Percentiles rank a stretch among this genome's conserved stretches.
Conservation (phyloP, 495 filamentous ascomycete genomes). For the Aspergillus funiculosus region DNA sequence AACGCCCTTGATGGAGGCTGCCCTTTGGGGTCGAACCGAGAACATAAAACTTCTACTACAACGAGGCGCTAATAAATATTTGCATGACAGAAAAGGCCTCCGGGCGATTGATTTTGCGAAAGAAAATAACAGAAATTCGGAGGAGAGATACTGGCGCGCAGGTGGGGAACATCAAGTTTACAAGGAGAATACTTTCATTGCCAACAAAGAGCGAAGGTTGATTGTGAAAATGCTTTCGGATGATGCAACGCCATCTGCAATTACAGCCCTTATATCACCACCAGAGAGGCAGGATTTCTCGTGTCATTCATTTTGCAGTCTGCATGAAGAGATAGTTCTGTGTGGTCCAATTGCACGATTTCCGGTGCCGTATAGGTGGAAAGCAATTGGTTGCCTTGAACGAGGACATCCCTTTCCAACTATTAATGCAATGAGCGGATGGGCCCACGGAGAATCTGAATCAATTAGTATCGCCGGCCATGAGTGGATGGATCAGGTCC, state of each 20-base stretch:
- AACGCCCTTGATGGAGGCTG: constrained; percentile 16
- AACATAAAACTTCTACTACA: constrained; percentile 13
- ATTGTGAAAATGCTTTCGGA: constrained; percentile 13
- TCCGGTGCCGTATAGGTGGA: constrained; percentile 1
- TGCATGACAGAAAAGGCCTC: constrained; percentile 11
- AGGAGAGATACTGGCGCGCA: constrained; percentile 12
- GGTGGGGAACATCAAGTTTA: constrained; percentile 4
- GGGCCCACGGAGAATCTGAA: not conserved
- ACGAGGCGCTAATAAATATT: constrained; percentile 2
- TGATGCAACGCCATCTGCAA: constrained; percentile 10
- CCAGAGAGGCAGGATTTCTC: not conserved
- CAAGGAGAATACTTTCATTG: constrained; percentile 10
- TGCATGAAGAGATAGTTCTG: constrained; percentile 5
- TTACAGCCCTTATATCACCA: constrained; percentile 6
- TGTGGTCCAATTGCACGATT: constrained; percentile 11
- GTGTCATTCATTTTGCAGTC: constrained; percentile 7
- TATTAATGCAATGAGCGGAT: constrained; percentile 11
- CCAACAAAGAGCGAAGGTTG: constrained; percentile 9
- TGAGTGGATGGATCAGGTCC: constrained; percentile 13
- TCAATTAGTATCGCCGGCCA: constrained; percentile 9
- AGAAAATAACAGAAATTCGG: constrained; percentile 2
- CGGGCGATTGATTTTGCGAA: constrained; percentile 12
- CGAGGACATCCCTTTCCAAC: constrained; percentile 5
- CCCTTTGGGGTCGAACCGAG: constrained; percentile 8
- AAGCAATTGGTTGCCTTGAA: constrained; percentile 12